Evolutionary conservation across 768 basidiomycete genomes (phyloP), one percentile per base, ranked within the genome.

Genomic region (Trametes meyenii): DNA sequence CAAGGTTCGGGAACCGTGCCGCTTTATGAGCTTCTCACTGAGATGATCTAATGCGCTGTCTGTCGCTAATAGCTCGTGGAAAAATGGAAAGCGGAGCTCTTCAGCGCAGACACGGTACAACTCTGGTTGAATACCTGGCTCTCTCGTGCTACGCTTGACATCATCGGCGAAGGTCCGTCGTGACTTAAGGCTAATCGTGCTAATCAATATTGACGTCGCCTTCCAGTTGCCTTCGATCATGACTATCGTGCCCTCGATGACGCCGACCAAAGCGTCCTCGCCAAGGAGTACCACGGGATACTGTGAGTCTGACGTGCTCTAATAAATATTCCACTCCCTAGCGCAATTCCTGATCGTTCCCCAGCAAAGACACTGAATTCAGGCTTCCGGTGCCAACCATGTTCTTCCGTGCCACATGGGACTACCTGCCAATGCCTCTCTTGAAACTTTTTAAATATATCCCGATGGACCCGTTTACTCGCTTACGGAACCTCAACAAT

Each of bases 191-290:
- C 12, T 0, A 2, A 16, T 16, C 2, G 21, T 2, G 16, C 5
- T 2, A 38, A 16, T 46, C 1, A 11, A 38, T 14, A 33, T 8
- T 43, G 6, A 52, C 21, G n/a, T 8, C 1, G 2, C 29, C 29
- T 17, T 42, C 12, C 14, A 68, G 67, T 69, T 5, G 69, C 69
- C 5, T 70, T 71, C 21, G 68, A 67, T 29, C 55, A 60, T 26
- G 44, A 69, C 17, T 65, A 66, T 12, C 61, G 58, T 2, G 43
- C 64, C 0, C 54, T 69, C 21, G 66, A 67, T 29, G 50, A 62
- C 10, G 39, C 42, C n/a, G 46, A 45, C 1, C 23, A 56, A 13
- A 64, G 43, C 17, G n/a, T 29, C 7, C 49, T 68, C 17, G 17
- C 64, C 2, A 55, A 67, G 48, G 66, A 53, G 24, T 71, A 67